Conservation (phyloP, 169 alveolate species). For the Plasmodium gaboni region DNA sequence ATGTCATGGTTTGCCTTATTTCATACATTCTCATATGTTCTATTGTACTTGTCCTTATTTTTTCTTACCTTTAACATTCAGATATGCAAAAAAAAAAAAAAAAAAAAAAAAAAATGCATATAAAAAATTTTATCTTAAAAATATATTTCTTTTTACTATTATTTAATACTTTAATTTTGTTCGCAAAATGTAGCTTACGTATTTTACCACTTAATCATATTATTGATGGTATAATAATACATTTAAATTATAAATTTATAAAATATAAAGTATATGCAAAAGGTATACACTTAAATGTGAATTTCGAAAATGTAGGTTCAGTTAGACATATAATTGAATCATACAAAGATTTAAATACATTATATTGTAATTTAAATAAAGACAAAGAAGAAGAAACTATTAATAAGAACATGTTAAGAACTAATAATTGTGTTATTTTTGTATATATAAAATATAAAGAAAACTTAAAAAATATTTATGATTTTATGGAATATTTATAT, state of each 20-base stretch:
- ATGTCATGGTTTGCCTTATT: too few relatives aligned
- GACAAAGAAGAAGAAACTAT: slow-evolving; percentile 10
- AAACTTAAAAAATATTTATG: slow-evolving; percentile 31
- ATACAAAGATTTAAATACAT: slow-evolving; percentile 7
- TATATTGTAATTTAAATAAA: slow-evolving; percentile 56
- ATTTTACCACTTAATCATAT: slow-evolving; percentile 12
- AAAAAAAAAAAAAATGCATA: slow-evolving; percentile 5
- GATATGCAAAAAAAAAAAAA: too few relatives aligned
- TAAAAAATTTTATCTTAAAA: background rate
- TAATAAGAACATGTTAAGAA: slow-evolving; percentile 14
- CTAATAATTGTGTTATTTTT: slow-evolving; percentile 55
- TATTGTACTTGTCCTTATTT: too few relatives aligned
- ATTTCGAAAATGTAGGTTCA: slow-evolving; percentile 27
- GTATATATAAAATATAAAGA: slow-evolving; percentile 48
- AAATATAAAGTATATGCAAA: slow-evolving; percentile 40
- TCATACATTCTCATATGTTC: too few relatives aligned
- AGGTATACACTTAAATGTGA: slow-evolving; percentile 35
- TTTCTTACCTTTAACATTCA: too few relatives aligned
- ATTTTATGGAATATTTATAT: slow-evolving; percentile 52
- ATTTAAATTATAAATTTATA: slow-evolving; percentile 34
- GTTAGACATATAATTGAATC: slow-evolving; percentile 17
- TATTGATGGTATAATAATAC: slow-evolving; percentile 45
- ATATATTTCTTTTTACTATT: background rate
- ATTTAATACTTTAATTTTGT: background rate
- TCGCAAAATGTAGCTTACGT: slow-evolving; percentile 18